Evolutionary conservation across 441 rosid genomes (phyloP), one percentile per base, ranked within the genome.

Genomic region (Biscutella auriculata): DNA sequence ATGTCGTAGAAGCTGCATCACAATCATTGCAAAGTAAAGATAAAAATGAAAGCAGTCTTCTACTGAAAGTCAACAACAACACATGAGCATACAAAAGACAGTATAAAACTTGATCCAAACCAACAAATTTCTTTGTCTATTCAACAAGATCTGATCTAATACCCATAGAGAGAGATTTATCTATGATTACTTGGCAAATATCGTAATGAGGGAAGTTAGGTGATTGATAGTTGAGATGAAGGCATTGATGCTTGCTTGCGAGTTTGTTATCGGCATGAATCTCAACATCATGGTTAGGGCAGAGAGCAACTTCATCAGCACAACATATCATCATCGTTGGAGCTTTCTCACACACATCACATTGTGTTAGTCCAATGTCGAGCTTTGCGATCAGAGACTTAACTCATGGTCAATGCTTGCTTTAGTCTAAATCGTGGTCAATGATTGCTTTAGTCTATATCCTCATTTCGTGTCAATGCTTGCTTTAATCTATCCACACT

Each of bases 401-500:
- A n/a, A n/a, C n/a, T n/a, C n/a, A n/a, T n/a, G n/a, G n/a, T n/a
- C n/a, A n/a, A n/a, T n/a, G n/a, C n/a, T n/a, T n/a, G n/a, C n/a
- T n/a, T n/a, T n/a, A n/a, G n/a, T n/a, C n/a, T n/a, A n/a, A n/a
- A n/a, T n/a, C n/a, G n/a, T n/a, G n/a, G n/a, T n/a, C n/a, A n/a
- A n/a, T n/a, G n/a, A n/a, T n/a, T n/a, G n/a, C n/a, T n/a, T n/a
- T n/a, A n/a, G n/a, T n/a, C n/a, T n/a, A n/a, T n/a, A n/a, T n/a
- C n/a, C n/a, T n/a, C n/a, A n/a, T n/a, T n/a, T n/a, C n/a, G n/a
- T n/a, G n/a, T n/a, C 73, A 79, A 21, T 45, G 96, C 96, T 76
- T 93, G 99, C 76, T 85, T 84, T 75, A 89, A 68, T 68, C 97
- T 82, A 72, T 89, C 96, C 71, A 89, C 91, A 56, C 99, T 83